Percentiles rank a stretch among this genome's conserved stretches.
Evolutionary conservation across 169 alveolate species (phyloP).

Genomic region (Nephromyces sp.): DNA sequence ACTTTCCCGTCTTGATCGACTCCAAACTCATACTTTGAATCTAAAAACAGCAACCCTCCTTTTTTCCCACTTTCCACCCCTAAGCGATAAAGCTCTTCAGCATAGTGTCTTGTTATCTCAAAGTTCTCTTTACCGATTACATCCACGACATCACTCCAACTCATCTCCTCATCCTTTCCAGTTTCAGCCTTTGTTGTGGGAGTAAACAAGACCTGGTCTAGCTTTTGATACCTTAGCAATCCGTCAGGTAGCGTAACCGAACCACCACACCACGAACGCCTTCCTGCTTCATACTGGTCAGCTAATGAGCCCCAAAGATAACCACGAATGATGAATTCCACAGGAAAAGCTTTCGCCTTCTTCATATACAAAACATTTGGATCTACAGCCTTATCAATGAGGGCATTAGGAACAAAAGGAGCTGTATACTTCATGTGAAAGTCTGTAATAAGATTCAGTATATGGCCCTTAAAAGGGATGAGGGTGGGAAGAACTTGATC

Average conservation of each 20-base stretch:
- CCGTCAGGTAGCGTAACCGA: slow-evolving; percentile 22
- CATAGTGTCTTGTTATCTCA: neutral
- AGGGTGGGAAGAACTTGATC: slow-evolving; percentile 4
- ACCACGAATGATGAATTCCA: slow-evolving; percentile 38
- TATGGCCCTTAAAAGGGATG: slow-evolving; percentile 33
- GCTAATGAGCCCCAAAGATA: slow-evolving; percentile 42
- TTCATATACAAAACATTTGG: slow-evolving; percentile 33
- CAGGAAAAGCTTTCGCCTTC: slow-evolving; percentile 29
- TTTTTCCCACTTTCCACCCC: slow-evolving; percentile 2
- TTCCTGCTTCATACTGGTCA: slow-evolving; percentile 36
- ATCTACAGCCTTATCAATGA: neutral
- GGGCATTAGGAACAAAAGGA: slow-evolving; percentile 33
- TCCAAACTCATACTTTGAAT: slow-evolving; percentile 42
- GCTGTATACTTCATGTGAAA: neutral
- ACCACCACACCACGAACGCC: slow-evolving; percentile 32
- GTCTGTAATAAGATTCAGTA: neutral
- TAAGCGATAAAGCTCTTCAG: neutral
- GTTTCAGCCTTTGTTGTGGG: slow-evolving; percentile 44
- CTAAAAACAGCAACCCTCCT: slow-evolving; percentile 16
- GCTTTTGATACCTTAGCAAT: slow-evolving; percentile 36
- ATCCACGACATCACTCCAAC: slow-evolving; percentile 1
- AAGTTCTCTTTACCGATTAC: neutral
- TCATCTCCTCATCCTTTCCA: slow-evolving; percentile 33
- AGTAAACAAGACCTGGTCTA: slow-evolving; percentile 31
- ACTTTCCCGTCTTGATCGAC: slow-evolving; percentile 30